Conservation (phyloP, 768 basidiomycete species). For the Ramaria sp. region DNA sequence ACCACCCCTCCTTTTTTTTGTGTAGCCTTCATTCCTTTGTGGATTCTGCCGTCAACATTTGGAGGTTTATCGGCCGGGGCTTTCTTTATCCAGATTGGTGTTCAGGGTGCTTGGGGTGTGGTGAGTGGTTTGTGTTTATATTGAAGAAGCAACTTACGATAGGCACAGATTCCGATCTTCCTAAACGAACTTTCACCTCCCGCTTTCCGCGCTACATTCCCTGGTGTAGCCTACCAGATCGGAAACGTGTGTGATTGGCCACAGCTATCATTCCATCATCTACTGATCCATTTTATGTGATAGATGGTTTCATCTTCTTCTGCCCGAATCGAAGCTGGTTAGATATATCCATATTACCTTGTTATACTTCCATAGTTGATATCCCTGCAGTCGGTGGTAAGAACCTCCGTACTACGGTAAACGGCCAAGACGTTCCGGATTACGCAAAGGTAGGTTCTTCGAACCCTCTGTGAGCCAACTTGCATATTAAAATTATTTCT, state of each 20-base stretch:
- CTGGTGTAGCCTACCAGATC: constrained; percentile 75
- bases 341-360: background rate
- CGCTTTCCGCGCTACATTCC: constrained; percentile 82
- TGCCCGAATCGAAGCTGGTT: constrained; percentile 70
- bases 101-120: constrained; percentile 87
- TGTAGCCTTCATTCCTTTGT: constrained; percentile 56
- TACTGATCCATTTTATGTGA: background rate
- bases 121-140: constrained; percentile 28
- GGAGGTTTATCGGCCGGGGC: constrained; percentile 66
- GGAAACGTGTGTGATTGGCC: constrained; percentile 38
- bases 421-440: constrained; percentile 36
- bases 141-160: background rate
- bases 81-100: constrained; percentile 79
- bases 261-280: background rate
- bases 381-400: constrained; percentile 33
- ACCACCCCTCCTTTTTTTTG: background rate
- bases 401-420: constrained; percentile 39
- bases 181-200: constrained; percentile 79
- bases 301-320: constrained; percentile 63
- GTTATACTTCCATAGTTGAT: background rate
- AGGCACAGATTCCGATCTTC: constrained; percentile 55
- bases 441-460: constrained; percentile 49
- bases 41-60: constrained; percentile 72
- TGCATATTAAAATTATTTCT: background rate
- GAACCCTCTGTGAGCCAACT: background rate